Percentiles rank a stretch among this genome's conserved stretches.
Conservation (phyloP, 179 eudicot genomes). For the Silene noctiflora region DNA sequence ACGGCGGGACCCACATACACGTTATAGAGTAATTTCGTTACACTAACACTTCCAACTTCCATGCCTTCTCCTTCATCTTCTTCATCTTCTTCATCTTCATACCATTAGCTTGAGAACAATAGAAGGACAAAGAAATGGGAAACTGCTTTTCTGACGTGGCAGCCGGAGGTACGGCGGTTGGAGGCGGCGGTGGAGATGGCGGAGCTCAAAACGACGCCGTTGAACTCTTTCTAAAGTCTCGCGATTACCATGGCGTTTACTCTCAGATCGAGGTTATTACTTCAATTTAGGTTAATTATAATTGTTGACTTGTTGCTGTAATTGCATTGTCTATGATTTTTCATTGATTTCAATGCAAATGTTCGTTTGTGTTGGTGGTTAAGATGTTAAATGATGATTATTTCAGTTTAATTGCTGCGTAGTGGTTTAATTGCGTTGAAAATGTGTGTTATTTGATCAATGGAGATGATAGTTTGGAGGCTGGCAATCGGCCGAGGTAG, state of each 20-base stretch:
- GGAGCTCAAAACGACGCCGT: slow-evolving; percentile 72
- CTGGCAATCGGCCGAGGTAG: no score
- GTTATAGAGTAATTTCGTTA: neutral
- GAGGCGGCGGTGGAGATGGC: slow-evolving; percentile 17
- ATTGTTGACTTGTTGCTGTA: neutral
- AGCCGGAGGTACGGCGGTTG: slow-evolving; percentile 67
- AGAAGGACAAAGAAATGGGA: slow-evolving; percentile 46
- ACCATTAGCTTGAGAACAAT: neutral
- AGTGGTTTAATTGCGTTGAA: neutral
- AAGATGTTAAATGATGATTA: neutral
- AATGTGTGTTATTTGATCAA: neutral
- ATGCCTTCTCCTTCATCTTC: neutral
- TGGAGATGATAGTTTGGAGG: neutral
- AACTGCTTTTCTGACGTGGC: slow-evolving; percentile 83
- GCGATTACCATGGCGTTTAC: slow-evolving; percentile 61
- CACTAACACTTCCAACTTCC: neutral
- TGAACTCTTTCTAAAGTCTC: slow-evolving; percentile 59
- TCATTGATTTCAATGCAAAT: neutral
- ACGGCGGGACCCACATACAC: slow-evolving; percentile 18
- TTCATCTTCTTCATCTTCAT: neutral
- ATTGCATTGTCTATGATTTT: neutral
- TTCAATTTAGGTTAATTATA: neutral
- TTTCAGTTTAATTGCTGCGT: slow-evolving; percentile 3
- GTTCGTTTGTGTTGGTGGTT: neutral
- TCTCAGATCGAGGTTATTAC: slow-evolving; percentile 83